Conservation (phyloP, 208 protist genomes). For the Trypanosoma vivax region DNA sequence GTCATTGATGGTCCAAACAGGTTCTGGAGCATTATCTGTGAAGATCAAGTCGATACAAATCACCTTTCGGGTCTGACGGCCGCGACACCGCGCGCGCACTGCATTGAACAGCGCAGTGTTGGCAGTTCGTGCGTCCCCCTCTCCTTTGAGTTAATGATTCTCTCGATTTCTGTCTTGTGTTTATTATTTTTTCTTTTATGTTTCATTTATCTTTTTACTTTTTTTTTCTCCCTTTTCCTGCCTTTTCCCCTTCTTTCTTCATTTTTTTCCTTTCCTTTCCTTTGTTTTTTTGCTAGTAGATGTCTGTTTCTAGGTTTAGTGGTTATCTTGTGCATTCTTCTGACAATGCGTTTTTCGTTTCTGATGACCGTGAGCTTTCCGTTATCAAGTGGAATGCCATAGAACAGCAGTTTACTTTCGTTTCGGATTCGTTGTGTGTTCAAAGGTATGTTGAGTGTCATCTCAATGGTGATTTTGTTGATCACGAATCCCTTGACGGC, state of each 20-base stretch:
- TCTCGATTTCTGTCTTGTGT: conserved; percentile 10
- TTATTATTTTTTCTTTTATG: conserved; percentile 15
- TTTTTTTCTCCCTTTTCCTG: conserved; percentile 5
- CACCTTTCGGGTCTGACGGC: conserved; percentile 10
- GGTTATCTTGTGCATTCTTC: conserved; percentile 10
- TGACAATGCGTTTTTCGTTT: conserved; percentile 15
- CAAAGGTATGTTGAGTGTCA: neutral
- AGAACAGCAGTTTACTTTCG: conserved; percentile 33
- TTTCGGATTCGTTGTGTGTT: conserved; percentile 21
- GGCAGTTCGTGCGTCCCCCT: neutral
- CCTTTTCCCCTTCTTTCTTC: conserved; percentile 6
- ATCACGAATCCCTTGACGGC: too few relatives aligned
- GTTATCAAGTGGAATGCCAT: conserved; percentile 39
- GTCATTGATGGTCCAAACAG: conserved; percentile 6
- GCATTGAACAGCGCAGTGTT: too few relatives aligned
- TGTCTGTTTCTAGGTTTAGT: neutral
- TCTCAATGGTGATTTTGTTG: neutral
- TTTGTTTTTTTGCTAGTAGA: neutral
- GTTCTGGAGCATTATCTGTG: neutral
- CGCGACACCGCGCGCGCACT: neutral
- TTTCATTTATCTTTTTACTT: conserved; percentile 8
- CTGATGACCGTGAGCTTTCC: conserved; percentile 19
- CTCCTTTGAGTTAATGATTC: conserved; percentile 3
- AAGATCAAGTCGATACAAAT: conserved; percentile 5
- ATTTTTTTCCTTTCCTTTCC: neutral